Base-by-base conservation (phyloP, 768 basidiomycete genomes). In the Nidularia pulvinata region DNA sequence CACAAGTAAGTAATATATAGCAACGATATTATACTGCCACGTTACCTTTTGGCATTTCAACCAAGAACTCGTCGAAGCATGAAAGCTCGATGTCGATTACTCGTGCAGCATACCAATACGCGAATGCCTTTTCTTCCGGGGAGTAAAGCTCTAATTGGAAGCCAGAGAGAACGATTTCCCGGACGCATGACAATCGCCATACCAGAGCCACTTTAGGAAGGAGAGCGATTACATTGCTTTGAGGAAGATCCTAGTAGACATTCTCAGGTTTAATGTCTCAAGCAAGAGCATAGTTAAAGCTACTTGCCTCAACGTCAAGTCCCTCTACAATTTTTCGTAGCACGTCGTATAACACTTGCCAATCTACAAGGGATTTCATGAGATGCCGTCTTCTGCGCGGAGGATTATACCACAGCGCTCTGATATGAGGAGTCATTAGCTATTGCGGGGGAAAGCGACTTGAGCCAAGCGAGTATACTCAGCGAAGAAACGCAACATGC, bases 71-170 rank as follows among this genome's bases (percentile, higher is more conserved):
- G 50, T 89, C 83, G 51, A 89, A 65, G 54, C 73, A 79, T 3
- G 68, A 65, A 7, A 89, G 61, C 57, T 91, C 85, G 22, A 67
- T 67, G 16, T 85, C 81, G 1, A 87, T 69, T 3, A 91, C 77
- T 44, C 78, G 76, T 2, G 78, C 64, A 5, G 75, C 70, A 61
- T 89, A 89, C 86, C 89, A 92, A 67, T 93, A 92, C 2, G 90
- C 86, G 56, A 91, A 82, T 0, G 86, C 73, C 34, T 73, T 80
- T 61, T 94, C 92, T 43, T 88, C 81, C 1, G 76, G 66, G 19
- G 81, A 74, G 60, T 92, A 91, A 6, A 94, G 66, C 45, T 89
- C 87, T 19, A 92, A 67, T 65, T 93, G 89, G 56, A 90, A 88
- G 2, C 89, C 92, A 1, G 89, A 86, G 44, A 87, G 71, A 4